Evolutionary conservation across 352 stramenopile genomes (phyloP).

Genomic region (Pythium sukuiense): DNA sequence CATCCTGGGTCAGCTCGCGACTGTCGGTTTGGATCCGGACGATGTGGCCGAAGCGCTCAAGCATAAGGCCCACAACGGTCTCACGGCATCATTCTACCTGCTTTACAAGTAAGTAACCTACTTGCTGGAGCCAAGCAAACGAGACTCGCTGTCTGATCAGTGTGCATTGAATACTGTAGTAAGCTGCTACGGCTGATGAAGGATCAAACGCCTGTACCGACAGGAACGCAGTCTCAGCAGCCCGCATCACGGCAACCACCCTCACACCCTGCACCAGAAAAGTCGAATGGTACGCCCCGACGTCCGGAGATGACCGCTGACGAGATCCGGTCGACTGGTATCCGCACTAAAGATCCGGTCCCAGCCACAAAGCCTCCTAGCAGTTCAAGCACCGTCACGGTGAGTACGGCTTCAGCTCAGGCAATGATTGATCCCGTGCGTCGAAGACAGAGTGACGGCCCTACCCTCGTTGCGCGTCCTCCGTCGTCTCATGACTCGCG

Average conservation of each 20-base stretch:
- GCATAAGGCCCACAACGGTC: constrained; percentile 57
- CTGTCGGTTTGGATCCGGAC: constrained; percentile 44
- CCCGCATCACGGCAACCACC: not conserved
- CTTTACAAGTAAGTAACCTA: constrained; percentile 54
- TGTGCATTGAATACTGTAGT: constrained; percentile 2
- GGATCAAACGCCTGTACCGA: constrained; percentile 12
- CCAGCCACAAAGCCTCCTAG: constrained; percentile 20
- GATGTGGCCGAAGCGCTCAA: constrained; percentile 45
- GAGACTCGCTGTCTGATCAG: not conserved
- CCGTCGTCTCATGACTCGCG: not conserved
- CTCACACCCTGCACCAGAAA: not conserved
- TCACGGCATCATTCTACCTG: constrained; percentile 80
- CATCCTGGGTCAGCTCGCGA: constrained; percentile 53
- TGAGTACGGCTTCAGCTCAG: not conserved
- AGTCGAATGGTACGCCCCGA: constrained; percentile 21
- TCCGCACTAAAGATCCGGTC: constrained; percentile 15
- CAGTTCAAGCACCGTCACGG: constrained; percentile 1
- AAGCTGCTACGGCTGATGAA: constrained; percentile 51
- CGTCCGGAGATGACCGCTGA: constrained; percentile 15
- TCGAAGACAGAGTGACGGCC: not conserved
- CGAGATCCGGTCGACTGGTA: constrained; percentile 15
- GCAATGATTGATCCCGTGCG: not conserved
- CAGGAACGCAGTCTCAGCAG: not conserved
- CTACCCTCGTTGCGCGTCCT: not conserved
- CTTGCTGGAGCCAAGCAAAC: too few relatives aligned